Evolutionary conservation across 2,329 filamentous ascomycete genomes (phyloP).

Genomic region (Ophiostoma populinum): DNA sequence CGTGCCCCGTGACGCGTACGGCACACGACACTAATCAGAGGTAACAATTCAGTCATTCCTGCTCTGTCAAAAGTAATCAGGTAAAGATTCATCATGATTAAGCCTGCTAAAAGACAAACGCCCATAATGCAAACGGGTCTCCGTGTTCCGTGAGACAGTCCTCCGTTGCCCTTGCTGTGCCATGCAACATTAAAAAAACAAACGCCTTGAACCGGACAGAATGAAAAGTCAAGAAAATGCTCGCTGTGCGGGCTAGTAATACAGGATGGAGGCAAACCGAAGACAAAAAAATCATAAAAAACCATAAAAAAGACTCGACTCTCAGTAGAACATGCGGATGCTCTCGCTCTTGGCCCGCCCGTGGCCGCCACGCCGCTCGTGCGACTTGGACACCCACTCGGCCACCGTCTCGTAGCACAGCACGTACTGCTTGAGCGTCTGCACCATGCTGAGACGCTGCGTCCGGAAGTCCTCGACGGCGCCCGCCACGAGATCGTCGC

Average conservation of each 20-base stretch:
- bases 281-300: not conserved
- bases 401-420: constrained; percentile 90
- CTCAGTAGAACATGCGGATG: constrained; percentile 5
- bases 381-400: constrained; percentile 55
- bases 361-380: constrained; percentile 18
- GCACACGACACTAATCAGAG: too few species aligned
- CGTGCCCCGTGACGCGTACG: too few species aligned
- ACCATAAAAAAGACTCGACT: not conserved
- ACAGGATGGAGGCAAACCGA: not conserved
- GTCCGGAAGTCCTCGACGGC: constrained; percentile 82
- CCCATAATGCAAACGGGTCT: too few species aligned
- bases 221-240: not conserved
- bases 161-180: too few species aligned
- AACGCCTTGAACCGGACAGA: too few species aligned
- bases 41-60: too few species aligned
- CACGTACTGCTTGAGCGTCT: constrained; percentile 82
- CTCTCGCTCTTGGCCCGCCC: constrained; percentile 10
- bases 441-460: constrained; percentile 91
- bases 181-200: too few species aligned
- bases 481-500: constrained; percentile 63
- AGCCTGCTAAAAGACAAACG: too few species aligned
- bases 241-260: too few species aligned
- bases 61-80: too few species aligned
- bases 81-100: too few species aligned
- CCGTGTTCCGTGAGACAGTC: too few species aligned